Evolutionary conservation across 73 alveolate genomes (phyloP).

Genomic region (Paramecium primaurelia): DNA sequence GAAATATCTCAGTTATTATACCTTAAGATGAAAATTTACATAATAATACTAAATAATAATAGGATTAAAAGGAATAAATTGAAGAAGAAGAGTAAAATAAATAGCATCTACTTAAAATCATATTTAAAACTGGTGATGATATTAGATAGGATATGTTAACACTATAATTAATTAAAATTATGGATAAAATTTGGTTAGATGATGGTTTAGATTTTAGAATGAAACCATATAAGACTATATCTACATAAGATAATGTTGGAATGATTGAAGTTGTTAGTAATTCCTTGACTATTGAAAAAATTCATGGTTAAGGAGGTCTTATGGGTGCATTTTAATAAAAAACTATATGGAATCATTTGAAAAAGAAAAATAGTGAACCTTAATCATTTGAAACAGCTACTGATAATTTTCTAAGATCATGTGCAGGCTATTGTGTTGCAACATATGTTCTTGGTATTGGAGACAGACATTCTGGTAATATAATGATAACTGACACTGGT

Average conservation of each 20-base stretch:
- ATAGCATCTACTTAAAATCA: not conserved
- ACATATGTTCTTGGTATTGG: slow-evolving; percentile 94
- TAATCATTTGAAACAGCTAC: slow-evolving; percentile 66
- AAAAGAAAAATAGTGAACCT: slow-evolving; percentile 54
- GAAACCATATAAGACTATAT: slow-evolving; percentile 90
- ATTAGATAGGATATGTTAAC: slow-evolving; percentile 94
- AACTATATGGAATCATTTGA: slow-evolving; percentile 65
- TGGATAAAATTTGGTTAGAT: slow-evolving; percentile 96
- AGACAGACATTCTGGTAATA: slow-evolving; percentile 97
- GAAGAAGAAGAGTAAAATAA: not conserved
- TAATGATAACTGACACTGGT: slow-evolving; percentile 90
- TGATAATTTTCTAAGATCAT: slow-evolving; percentile 81
- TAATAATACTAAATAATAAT: not conserved
- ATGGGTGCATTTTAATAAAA: slow-evolving; percentile 69
- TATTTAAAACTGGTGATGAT: slow-evolving; percentile 92
- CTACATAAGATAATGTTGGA: slow-evolving; percentile 92
- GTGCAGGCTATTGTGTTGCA: slow-evolving; percentile 97
- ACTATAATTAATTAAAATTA: slow-evolving; percentile 85
- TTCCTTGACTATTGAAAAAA: slow-evolving; percentile 56
- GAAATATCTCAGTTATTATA: not conserved
- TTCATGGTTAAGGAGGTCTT: slow-evolving; percentile 48
- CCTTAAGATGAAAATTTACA: not conserved
- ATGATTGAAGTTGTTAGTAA: slow-evolving; percentile 91
- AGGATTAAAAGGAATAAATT: not conserved
- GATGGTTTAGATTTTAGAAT: slow-evolving; percentile 91